Evolutionary conservation across 495 filamentous ascomycete species (phyloP).

Genomic region (Jackrogersella minutella): DNA sequence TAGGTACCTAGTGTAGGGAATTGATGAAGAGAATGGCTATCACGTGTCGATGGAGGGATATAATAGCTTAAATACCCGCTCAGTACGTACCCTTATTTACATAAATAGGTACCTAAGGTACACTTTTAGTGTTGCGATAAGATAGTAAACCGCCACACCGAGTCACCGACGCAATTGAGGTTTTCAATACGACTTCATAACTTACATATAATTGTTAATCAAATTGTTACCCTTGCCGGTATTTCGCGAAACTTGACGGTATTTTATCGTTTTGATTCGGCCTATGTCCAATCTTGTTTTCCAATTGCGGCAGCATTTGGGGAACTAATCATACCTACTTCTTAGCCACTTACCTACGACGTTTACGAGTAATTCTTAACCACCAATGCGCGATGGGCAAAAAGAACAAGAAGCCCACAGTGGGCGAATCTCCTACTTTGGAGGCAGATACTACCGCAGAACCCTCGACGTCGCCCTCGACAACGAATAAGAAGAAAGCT

Average conservation of each 20-base stretch:
- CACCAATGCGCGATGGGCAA: slow-evolving; percentile 51
- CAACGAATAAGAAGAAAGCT: slow-evolving; percentile 39
- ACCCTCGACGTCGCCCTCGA: slow-evolving; percentile 18
- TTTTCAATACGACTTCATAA: slow-evolving; percentile 17
- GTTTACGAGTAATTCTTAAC: slow-evolving; percentile 31
- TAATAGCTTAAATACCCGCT: no score
- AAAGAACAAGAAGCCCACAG: slow-evolving; percentile 55
- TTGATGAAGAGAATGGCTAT: not conserved
- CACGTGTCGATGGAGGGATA: slow-evolving; percentile 38
- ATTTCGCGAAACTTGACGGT: slow-evolving; percentile 19
- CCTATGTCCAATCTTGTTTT: not conserved
- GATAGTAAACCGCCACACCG: slow-evolving; percentile 28
- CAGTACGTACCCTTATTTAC: no score
- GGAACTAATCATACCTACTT: slow-evolving; percentile 18
- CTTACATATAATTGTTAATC: slow-evolving; percentile 3
- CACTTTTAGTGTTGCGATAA: slow-evolving; percentile 25
- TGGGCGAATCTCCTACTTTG: slow-evolving; percentile 39
- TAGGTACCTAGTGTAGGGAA: no score
- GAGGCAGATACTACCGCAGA: slow-evolving; percentile 35
- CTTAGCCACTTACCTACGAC: slow-evolving; percentile 4
- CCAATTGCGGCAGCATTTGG: not conserved
- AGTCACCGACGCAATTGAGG: slow-evolving; percentile 33
- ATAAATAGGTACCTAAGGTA: not conserved
- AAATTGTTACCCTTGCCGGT: slow-evolving; percentile 1
- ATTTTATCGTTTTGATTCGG: slow-evolving; percentile 22